These are phyloP conservation scores for Claviceps sp. DNA, from an alignment of 2,329 filamentous ascomycete species.

Conservation along the genomic window DNA sequence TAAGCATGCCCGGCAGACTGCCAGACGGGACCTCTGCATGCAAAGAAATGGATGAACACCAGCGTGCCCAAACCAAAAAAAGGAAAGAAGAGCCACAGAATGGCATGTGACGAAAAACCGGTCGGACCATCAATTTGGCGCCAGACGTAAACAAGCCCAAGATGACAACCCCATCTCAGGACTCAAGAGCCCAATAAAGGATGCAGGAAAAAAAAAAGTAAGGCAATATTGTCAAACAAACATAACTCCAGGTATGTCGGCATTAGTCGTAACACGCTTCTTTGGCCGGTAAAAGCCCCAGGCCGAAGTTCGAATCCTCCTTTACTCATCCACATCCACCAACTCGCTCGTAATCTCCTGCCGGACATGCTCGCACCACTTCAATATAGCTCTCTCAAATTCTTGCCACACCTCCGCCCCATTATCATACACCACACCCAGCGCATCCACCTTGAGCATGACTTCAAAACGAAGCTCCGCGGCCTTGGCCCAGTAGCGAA, in stretches of 20 bases:
- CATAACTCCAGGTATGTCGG: constrained; percentile 2
- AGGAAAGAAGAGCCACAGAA: neutral
- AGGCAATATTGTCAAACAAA: neutral
- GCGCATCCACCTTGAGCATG: constrained; percentile 67
- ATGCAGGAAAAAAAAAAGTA: neutral
- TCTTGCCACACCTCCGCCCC: constrained; percentile 58
- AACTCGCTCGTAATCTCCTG: constrained; percentile 69
- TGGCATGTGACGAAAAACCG: neutral
- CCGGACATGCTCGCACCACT: constrained; percentile 72
- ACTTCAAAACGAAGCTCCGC: constrained; percentile 90
- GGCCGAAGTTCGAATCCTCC: neutral
- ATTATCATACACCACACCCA: constrained; percentile 70
- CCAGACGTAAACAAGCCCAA: neutral
- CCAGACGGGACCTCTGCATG: neutral
- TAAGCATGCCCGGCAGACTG: neutral
- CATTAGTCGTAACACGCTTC: constrained; percentile 7
- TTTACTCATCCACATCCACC: constrained; percentile 8
- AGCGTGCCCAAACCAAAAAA: neutral
- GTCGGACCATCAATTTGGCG: neutral
- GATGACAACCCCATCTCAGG: neutral
- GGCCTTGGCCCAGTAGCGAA: constrained; percentile 92
- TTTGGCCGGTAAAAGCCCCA: neutral
- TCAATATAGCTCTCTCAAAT: constrained; percentile 70
- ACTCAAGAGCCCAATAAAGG: neutral
- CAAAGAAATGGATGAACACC: neutral